phyloP scores from a whole-genome alignment of 1,284 basidiomycete species.

The Cutaneotrichosporon dermatis region DNA sequence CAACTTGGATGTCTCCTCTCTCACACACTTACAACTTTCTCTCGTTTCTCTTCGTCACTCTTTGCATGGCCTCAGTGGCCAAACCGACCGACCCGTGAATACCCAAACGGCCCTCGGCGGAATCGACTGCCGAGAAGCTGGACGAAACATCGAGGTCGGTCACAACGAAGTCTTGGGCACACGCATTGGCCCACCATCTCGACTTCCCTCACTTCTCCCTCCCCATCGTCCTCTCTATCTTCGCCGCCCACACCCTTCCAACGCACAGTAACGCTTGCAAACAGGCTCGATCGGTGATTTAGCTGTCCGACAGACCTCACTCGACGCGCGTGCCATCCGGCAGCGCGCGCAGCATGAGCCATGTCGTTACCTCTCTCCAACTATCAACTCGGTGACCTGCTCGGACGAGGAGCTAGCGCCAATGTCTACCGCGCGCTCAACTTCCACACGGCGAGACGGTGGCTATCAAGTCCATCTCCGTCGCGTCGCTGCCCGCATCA shows the following conservation, averaged over 20 bases:
- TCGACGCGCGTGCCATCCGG: not conserved
- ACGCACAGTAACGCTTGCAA: not conserved
- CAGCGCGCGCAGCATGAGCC: slow-evolving; percentile 9
- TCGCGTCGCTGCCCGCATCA: slow-evolving; percentile 85
- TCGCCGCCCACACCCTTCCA: not conserved
- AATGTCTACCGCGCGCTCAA: slow-evolving; percentile 93
- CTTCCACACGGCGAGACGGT: slow-evolving; percentile 93
- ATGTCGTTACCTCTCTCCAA: slow-evolving; percentile 29
- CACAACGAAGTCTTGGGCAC: not conserved
- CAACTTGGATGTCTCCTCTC: not conserved
- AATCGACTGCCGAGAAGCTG: not conserved
- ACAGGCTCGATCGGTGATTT: not conserved
- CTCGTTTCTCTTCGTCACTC: not conserved
- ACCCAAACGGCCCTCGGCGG: too few relatives aligned
- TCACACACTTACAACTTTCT: not conserved
- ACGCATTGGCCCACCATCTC: not conserved
- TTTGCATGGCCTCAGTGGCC: not conserved
- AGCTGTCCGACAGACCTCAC: not conserved
- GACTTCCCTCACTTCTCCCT: not conserved
- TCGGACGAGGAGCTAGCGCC: slow-evolving; percentile 91
- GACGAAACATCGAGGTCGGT: not conserved
- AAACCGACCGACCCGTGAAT: not conserved
- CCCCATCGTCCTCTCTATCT: not conserved
- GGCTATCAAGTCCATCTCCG: slow-evolving; percentile 88
- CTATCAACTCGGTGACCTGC: slow-evolving; percentile 88